phyloP scores from a whole-genome alignment of 2,329 filamentous ascomycete species.

The Bipolaris oryzae region DNA sequence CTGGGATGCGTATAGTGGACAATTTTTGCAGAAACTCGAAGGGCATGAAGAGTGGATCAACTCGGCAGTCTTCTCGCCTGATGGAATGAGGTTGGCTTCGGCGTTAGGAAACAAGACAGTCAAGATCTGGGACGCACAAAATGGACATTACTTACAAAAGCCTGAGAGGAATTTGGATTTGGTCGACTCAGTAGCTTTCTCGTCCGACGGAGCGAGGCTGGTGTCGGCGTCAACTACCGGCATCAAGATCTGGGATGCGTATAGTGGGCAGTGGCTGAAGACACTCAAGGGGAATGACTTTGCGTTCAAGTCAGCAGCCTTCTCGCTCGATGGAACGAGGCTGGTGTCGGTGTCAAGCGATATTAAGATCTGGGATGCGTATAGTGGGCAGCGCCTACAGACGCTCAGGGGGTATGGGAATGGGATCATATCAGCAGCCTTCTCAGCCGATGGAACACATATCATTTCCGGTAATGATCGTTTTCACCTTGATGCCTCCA shows the following conservation, averaged over 20 bases:
- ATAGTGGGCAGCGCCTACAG: background rate
- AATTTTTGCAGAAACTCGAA: background rate
- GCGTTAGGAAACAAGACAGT: background rate
- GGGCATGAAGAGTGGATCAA: background rate
- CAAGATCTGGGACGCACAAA: background rate
- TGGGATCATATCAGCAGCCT: background rate
- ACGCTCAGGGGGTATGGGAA: background rate
- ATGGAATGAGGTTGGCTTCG: background rate
- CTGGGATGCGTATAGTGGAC: background rate
- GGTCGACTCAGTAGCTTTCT: background rate
- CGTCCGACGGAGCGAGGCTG: background rate
- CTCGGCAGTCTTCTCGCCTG: slow-evolving; percentile 8
- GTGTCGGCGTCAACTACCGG: background rate
- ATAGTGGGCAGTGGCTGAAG: background rate
- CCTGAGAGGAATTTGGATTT: slow-evolving; percentile 9
- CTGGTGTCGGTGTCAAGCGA: background rate
- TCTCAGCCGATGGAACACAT: background rate
- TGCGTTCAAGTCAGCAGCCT: background rate
- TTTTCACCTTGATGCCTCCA: background rate
- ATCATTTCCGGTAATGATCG: background rate
- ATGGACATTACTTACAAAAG: slow-evolving; percentile 15
- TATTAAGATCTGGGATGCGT: background rate
- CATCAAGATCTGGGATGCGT: background rate
- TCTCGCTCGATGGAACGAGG: background rate
- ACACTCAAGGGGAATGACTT: background rate